Conservation (phyloP, 1,284 basidiomycete species). For the Sanghuangporus baumii region DNA sequence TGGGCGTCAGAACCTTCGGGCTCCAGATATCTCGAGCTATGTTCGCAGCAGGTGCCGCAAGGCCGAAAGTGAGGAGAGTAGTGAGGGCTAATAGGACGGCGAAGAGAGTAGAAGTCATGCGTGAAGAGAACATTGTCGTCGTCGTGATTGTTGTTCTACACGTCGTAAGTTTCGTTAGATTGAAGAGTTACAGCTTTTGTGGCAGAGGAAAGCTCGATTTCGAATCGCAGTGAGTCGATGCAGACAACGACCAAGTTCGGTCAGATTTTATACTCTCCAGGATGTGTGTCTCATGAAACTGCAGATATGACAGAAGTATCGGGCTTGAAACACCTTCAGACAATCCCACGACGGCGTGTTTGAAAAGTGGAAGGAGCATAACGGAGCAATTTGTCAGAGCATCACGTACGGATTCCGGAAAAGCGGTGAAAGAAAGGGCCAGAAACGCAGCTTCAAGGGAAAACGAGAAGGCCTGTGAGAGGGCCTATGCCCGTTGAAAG, state of each 20-base stretch:
- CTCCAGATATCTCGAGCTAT: conserved; percentile 23
- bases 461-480: too few species aligned
- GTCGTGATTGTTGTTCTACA: not conserved
- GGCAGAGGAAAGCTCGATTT: not conserved
- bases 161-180: not conserved
- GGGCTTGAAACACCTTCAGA: not conserved
- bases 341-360: not conserved
- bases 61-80: not conserved
- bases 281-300: not conserved
- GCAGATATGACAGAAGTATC: not conserved
- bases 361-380: not conserved
- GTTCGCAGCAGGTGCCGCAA: not conserved
- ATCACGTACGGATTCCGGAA: not conserved
- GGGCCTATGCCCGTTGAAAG: too few species aligned
- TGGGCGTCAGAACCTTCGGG: conserved; percentile 24
- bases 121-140: not conserved
- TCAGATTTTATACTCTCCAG: not conserved
- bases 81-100: not conserved
- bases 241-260: not conserved
- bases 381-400: not conserved
- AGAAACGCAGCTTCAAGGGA: too few species aligned
- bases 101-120: not conserved
- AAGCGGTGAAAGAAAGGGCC: not conserved
- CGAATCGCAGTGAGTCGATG: not conserved
- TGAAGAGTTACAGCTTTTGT: not conserved